Percentiles rank a stretch among this genome's conserved stretches.
These are phyloP conservation scores for Cajanus cajan DNA, from an alignment of 306 rosid species.

Conservation along the genomic window DNA sequence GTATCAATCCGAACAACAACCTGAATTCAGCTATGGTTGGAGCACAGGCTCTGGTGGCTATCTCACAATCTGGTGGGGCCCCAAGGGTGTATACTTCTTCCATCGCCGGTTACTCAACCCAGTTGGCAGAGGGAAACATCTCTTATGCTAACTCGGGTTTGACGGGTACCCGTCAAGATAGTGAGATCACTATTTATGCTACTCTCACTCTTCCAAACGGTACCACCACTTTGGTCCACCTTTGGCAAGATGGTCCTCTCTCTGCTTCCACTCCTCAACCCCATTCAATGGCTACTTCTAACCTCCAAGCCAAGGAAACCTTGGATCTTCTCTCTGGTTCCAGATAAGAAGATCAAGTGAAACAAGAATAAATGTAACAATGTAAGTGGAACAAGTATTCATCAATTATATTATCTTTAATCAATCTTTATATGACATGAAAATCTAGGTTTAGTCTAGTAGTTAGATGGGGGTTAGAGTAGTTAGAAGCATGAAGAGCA, in stretches of 20 bases:
- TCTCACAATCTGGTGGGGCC: conserved; percentile 36
- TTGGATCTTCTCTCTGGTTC: conserved; percentile 59
- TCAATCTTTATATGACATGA: too few species aligned
- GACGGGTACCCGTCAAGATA: conserved; percentile 26
- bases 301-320: conserved; percentile 35
- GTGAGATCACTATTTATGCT: conserved; percentile 53
- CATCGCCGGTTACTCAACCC: accelerated
- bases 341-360: conserved; percentile 33
- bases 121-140: conserved; percentile 37
- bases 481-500: too few species aligned
- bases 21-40: conserved; percentile 39
- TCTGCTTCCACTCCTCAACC: neutral
- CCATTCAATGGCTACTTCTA: neutral
- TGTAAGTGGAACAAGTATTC: too few species aligned
- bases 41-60: conserved; percentile 58
- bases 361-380: conserved; percentile 59
- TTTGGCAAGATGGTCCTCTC: conserved; percentile 70
- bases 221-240: conserved; percentile 44
- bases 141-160: conserved; percentile 13
- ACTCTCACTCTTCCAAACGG: conserved; percentile 41
- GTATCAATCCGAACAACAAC: conserved; percentile 42
- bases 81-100: conserved; percentile 31
- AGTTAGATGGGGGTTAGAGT: too few species aligned
- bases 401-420: too few species aligned
- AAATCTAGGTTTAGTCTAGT: too few species aligned